Evolutionary conservation across 495 filamentous ascomycete species (phyloP).

Genomic region (Trichoderma reesei): DNA sequence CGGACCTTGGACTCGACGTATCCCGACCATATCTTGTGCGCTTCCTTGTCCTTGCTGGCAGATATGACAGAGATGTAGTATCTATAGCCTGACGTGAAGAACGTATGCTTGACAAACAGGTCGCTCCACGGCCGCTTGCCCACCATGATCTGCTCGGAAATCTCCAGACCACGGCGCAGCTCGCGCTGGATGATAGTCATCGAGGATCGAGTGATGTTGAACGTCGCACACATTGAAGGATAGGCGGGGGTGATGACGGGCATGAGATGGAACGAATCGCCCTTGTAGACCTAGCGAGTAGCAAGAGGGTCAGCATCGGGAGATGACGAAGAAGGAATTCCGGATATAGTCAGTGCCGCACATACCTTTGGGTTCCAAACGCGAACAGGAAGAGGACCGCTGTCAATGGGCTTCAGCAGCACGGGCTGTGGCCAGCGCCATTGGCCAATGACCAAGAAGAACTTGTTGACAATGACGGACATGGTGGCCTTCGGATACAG

Average conservation of each 20-base stretch:
- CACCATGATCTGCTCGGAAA: conserved; percentile 70
- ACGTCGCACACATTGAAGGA: conserved; percentile 91
- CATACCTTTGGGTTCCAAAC: conserved; percentile 91
- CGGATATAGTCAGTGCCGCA: neutral
- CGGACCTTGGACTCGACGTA: conserved; percentile 89
- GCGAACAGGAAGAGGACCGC: conserved; percentile 65
- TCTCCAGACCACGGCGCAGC: conserved; percentile 62
- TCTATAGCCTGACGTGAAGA: conserved; percentile 86
- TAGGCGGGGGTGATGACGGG: conserved; percentile 95
- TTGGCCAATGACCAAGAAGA: conserved; percentile 81
- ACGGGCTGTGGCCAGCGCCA: conserved; percentile 95
- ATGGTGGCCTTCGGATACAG: conserved; percentile 90
- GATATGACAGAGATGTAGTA: conserved; percentile 87
- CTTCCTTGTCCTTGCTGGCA: conserved; percentile 76
- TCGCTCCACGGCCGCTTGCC: conserved; percentile 72
- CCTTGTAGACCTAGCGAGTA: conserved; percentile 57
- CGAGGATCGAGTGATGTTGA: conserved; percentile 82
- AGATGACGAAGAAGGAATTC: too few relatives aligned
- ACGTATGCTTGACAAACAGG: conserved; percentile 76
- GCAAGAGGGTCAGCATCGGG: conserved; percentile 23
- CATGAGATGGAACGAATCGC: conserved; percentile 81
- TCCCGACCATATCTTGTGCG: conserved; percentile 79
- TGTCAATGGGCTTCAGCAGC: conserved; percentile 79
- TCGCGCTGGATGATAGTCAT: conserved; percentile 76
- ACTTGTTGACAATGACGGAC: conserved; percentile 77